A percentile compares a stretch with the other conserved stretches of the same genome.
Evolutionary conservation across 352 stramenopile genomes (phyloP).

Genomic region (Lagenidium sp.): DNA sequence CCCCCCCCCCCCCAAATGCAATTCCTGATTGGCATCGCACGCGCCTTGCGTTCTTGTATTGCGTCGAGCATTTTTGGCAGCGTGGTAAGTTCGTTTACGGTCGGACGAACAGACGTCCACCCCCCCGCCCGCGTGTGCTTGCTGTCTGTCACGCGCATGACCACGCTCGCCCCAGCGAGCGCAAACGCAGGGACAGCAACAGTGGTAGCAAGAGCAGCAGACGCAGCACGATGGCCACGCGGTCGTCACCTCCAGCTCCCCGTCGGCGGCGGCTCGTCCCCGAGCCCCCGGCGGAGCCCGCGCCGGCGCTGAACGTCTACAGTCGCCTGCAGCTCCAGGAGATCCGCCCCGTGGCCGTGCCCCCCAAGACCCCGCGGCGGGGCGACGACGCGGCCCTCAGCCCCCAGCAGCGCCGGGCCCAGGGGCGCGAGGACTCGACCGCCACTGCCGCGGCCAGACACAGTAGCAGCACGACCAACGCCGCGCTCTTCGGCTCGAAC

Average conservation of each 20-base stretch:
- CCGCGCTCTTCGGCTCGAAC: no score
- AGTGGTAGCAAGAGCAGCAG: slow-evolving; percentile 37
- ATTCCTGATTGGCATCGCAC: slow-evolving; percentile 7
- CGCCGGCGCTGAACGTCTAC: neutral
- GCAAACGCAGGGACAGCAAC: slow-evolving; percentile 19
- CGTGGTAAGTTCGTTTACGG: no score
- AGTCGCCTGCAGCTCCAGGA: slow-evolving; percentile 8
- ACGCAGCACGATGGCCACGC: slow-evolving; percentile 8
- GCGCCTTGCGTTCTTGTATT: neutral
- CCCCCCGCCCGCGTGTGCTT: no score
- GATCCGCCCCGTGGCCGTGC: slow-evolving; percentile 1
- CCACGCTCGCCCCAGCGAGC: slow-evolving; percentile 2
- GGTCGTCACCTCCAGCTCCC: neutral
- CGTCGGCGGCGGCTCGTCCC: no score
- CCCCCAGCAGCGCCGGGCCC: neutral
- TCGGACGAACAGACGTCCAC: no score
- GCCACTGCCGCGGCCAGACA: no score
- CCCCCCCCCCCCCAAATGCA: no score
- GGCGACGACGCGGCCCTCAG: neutral
- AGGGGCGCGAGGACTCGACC: no score
- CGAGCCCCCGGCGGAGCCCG: no score
- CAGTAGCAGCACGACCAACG: no score
- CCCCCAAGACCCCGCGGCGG: neutral
- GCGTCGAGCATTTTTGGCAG: no score
- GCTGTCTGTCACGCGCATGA: neutral